Conservation (phyloP, 805 yeast species). For the Saccharomycopsis javanensis region DNA sequence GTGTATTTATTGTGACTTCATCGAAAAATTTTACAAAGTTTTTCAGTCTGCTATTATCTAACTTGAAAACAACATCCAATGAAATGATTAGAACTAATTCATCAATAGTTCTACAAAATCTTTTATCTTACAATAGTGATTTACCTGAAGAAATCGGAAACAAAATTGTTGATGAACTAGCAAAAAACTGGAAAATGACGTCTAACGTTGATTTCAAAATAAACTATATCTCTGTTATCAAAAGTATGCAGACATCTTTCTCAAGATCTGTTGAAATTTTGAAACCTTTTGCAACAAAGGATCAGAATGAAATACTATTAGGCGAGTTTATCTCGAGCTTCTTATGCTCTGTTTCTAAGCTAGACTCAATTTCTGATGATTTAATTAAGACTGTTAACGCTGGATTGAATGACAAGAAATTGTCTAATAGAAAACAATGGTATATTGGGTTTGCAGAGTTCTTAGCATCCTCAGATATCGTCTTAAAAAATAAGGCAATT, state of each 20-base stretch:
- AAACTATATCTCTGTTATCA: constrained; percentile 34
- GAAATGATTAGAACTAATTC: constrained; percentile 49
- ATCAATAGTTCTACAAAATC: constrained; percentile 26
- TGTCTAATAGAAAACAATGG: constrained; percentile 62
- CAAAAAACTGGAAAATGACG: constrained; percentile 48
- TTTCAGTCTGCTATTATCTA: constrained; percentile 40
- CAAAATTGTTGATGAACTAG: constrained; percentile 41
- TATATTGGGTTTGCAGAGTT: constrained; percentile 27
- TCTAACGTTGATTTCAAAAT: constrained; percentile 59
- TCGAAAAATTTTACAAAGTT: constrained; percentile 34
- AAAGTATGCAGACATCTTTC: constrained; percentile 24
- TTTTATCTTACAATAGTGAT: constrained; percentile 22
- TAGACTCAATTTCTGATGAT: constrained; percentile 15
- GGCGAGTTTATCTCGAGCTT: constrained; percentile 38
- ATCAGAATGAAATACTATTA: constrained; percentile 62
- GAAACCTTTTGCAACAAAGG: constrained; percentile 52
- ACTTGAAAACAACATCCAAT: constrained; percentile 57
- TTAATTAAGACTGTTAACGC: constrained; percentile 29
- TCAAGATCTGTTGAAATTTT: constrained; percentile 34
- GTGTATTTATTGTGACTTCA: constrained; percentile 12
- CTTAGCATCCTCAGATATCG: neutral
- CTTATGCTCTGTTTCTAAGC: constrained; percentile 23
- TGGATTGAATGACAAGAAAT: constrained; percentile 61
- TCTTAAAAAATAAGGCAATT: neutral
- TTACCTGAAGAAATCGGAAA: constrained; percentile 23